Percentiles rank a stretch among this genome's conserved stretches.
Evolutionary conservation across 352 stramenopile genomes (phyloP).

Genomic region (Globisporangium paroecandrum): DNA sequence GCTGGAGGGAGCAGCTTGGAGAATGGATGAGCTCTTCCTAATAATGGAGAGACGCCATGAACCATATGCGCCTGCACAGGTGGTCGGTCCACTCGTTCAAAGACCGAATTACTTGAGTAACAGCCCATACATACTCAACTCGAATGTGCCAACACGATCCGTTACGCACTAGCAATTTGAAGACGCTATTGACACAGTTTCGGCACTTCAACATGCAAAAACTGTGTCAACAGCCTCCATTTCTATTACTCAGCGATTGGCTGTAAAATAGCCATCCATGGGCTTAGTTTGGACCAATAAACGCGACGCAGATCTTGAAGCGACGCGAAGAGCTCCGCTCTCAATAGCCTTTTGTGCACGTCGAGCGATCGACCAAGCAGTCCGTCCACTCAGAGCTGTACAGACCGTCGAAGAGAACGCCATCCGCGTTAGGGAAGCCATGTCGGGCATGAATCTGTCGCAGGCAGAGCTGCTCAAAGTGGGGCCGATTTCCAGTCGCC

Average conservation of each 20-base stretch:
- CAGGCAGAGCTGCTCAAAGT: constrained; percentile 81
- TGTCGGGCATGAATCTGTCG: constrained; percentile 53
- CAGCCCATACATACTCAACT: background rate
- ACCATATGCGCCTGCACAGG: background rate
- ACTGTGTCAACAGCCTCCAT: background rate
- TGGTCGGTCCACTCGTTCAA: background rate
- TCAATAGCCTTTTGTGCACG: too few species aligned
- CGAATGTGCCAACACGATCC: background rate
- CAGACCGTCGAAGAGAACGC: background rate
- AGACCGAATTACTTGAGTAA: background rate
- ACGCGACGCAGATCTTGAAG: background rate
- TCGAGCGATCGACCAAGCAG: background rate
- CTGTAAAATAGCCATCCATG: too few species aligned
- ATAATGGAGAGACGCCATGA: background rate
- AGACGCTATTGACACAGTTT: background rate
- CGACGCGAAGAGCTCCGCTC: background rate
- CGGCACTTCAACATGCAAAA: background rate
- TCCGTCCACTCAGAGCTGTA: background rate
- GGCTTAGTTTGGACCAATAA: too few species aligned
- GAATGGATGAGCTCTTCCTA: background rate
- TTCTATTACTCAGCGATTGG: background rate
- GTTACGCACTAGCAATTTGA: background rate
- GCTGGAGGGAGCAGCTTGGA: background rate
- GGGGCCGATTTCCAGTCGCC: constrained; percentile 64
- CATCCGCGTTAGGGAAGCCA: constrained; percentile 2